phyloP scores from a whole-genome alignment of 179 eudicot species.

The Beta lomatogona region DNA sequence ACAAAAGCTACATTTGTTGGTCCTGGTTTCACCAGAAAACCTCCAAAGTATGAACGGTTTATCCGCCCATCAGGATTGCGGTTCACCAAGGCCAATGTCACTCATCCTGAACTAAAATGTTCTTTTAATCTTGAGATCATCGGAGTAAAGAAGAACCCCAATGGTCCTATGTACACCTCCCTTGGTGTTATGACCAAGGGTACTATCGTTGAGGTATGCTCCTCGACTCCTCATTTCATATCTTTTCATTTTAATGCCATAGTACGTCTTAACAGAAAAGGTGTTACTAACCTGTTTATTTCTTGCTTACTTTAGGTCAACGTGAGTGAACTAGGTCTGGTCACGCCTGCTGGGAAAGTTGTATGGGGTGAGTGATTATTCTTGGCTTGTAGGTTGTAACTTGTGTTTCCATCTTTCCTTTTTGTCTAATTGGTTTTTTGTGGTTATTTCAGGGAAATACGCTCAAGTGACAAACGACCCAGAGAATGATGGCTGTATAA shows the following conservation, averaged over 20 bases:
- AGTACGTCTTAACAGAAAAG: background rate
- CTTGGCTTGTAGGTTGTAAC: too few relatives aligned
- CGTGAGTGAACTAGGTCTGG: conserved; percentile 93
- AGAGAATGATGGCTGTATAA: conserved; percentile 95
- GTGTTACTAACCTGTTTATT: background rate
- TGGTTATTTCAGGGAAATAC: conserved; percentile 70
- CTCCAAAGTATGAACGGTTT: conserved; percentile 96
- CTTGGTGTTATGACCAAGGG: conserved; percentile 95
- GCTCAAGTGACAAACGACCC: conserved; percentile 97
- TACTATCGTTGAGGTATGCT: conserved; percentile 84
- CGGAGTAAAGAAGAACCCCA: conserved; percentile 94
- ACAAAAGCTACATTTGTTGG: conserved; percentile 97
- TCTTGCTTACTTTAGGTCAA: conserved; percentile 55
- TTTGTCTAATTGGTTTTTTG: background rate
- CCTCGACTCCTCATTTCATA: background rate
- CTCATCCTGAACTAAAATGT: conserved; percentile 95
- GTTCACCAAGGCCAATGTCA: conserved; percentile 91
- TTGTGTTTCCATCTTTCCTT: background rate
- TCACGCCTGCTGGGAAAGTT: conserved; percentile 97
- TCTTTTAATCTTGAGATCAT: conserved; percentile 97
- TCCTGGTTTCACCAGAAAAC: conserved; percentile 88
- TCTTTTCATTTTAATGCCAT: background rate
- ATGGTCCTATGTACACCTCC: conserved; percentile 90
- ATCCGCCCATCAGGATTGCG: conserved; percentile 89
- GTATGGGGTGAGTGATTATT: conserved; percentile 81